These are phyloP conservation scores for Zymoseptoria brevis DNA, from an alignment of 2,329 filamentous ascomycete species.

Conservation along the genomic window DNA sequence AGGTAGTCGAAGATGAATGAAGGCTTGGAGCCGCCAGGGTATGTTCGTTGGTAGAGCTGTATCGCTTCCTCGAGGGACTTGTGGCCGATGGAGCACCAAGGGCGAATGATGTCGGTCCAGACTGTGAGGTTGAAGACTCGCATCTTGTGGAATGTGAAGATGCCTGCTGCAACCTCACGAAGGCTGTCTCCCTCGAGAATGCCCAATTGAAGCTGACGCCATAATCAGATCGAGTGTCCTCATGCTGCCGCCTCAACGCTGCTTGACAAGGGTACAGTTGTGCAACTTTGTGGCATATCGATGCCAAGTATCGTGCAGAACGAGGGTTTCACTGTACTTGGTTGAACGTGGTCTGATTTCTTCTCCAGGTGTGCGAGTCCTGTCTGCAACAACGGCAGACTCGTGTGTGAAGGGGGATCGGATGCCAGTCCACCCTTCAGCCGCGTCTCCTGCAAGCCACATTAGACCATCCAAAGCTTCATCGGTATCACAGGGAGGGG, in stretches of 20 bases:
- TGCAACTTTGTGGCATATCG: neutral
- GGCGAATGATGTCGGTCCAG: constrained; percentile 20
- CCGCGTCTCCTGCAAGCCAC: neutral
- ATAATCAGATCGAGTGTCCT: neutral
- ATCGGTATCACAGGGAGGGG: neutral
- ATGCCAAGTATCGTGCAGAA: neutral
- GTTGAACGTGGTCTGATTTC: neutral
- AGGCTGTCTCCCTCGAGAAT: neutral
- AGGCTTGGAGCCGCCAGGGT: constrained; percentile 32
- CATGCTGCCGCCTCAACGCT: neutral
- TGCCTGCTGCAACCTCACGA: neutral
- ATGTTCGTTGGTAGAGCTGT: constrained; percentile 33
- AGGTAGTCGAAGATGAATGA: constrained; percentile 31
- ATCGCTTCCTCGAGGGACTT: constrained; percentile 34
- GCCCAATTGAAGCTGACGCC: neutral
- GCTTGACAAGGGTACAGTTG: neutral
- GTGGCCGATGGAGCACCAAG: constrained; percentile 35
- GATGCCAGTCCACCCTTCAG: neutral
- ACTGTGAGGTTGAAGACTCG: constrained; percentile 14
- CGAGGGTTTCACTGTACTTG: neutral
- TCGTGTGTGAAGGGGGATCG: neutral
- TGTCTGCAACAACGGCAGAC: neutral
- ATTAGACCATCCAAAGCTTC: neutral
- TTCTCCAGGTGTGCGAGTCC: too few relatives aligned
- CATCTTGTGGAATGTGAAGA: constrained; percentile 2